Conservation (phyloP, 2,329 filamentous ascomycete species). For the Nemania sp. region DNA sequence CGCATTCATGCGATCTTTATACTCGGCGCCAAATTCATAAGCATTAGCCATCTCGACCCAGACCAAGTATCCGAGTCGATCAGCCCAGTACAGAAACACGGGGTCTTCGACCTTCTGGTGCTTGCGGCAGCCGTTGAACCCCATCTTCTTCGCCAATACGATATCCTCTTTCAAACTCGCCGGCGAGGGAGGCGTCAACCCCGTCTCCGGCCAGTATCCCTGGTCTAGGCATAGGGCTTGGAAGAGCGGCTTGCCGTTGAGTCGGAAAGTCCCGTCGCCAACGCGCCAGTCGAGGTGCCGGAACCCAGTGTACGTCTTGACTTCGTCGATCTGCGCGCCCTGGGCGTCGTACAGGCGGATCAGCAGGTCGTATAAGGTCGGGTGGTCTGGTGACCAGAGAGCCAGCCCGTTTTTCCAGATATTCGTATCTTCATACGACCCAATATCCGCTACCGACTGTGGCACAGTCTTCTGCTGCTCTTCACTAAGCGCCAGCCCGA, state of each 20-base stretch:
- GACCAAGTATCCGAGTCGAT: slow-evolving; percentile 62
- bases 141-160: slow-evolving; percentile 60
- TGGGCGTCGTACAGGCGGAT: slow-evolving; percentile 54
- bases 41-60: slow-evolving; percentile 69
- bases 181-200: slow-evolving; percentile 59
- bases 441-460: slow-evolving; percentile 37
- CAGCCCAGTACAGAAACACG: slow-evolving; percentile 63
- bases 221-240: slow-evolving; percentile 64
- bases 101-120: slow-evolving; percentile 68
- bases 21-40: slow-evolving; percentile 63
- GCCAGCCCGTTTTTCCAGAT: slow-evolving; percentile 60
- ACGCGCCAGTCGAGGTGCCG: slow-evolving; percentile 61
- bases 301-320: slow-evolving; percentile 64
- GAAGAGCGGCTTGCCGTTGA: slow-evolving; percentile 63
- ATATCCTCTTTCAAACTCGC: slow-evolving; percentile 55
- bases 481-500: slow-evolving; percentile 52
- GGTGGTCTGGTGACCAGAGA: slow-evolving; percentile 63
- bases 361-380: slow-evolving; percentile 57
- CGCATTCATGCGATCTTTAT: slow-evolving; percentile 61
- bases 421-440: slow-evolving; percentile 43
- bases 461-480: slow-evolving; percentile 47
- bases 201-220: slow-evolving; percentile 65
- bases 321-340: slow-evolving; percentile 53
- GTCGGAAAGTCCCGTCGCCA: slow-evolving; percentile 60
- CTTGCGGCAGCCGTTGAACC: slow-evolving; percentile 67